Evolutionary conservation across 495 filamentous ascomycete species (phyloP), one percentile per base, ranked within the genome.

Genomic region (Schizothecium vesticola): DNA sequence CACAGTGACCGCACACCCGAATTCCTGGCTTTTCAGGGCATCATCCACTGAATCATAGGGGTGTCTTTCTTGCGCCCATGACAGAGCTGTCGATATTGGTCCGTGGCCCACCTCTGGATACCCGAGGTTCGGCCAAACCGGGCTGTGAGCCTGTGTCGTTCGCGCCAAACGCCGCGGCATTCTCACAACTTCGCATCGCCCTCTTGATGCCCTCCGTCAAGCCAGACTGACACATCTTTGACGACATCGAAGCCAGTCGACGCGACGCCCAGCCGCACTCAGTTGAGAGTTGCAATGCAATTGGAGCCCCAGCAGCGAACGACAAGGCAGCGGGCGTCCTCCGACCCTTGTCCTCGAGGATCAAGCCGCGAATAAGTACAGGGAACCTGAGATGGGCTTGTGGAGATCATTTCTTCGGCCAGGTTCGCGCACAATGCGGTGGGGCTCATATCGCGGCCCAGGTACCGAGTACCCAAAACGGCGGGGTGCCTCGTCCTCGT

Each of bases 201-300:
- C 28, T 33, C 64, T 66, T 58, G 64, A 63, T 67, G 66, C 59
- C 33, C 43, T 28, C 57, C 55, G 59, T 36, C 59, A 2, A n/a
- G 43, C 43, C 43, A 6, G 43, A 51, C 16, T 51, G 62, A 67
- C 71, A 71, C 70, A 67, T 71, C 69, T 61, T 72, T 76, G 73
- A 76, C 74, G 74, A 69, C 73, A 75, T 76, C 60, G 64, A 69
- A 67, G 68, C 72, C 62, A 67, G 60, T 36, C 56, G 57, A 69
- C 68, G 66, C 67, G 29, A 57, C 33, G 63, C 63, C 66, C 71
- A 71, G 69, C 68, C 67, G 64, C 62, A 72, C 21, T 63, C 19
- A 51, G 31, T 33, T 13, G 31, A n/a, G 43, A 51, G 43, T 51
- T 51, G 43, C 43, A 51, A 51, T 67, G 70, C 72, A 65, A 24